Conservation (phyloP, 345 rosid genomes). For the Rhodomyrtus tomentosa region DNA sequence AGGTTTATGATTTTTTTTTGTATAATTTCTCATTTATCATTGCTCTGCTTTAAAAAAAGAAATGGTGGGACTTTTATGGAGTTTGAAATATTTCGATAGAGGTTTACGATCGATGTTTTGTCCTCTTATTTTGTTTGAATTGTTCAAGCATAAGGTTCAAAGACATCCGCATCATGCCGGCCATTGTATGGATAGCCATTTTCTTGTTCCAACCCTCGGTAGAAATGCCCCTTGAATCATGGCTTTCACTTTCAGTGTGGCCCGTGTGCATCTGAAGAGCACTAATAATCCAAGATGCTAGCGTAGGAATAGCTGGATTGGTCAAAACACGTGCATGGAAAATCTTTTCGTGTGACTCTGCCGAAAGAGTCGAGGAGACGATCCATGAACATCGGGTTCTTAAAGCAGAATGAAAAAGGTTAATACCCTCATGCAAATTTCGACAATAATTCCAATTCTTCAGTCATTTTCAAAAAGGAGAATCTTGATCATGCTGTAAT, state of each 20-base stretch:
- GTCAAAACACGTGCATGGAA: background rate
- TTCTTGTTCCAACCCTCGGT: background rate
- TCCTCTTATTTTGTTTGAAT: background rate
- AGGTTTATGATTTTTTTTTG: too few species aligned
- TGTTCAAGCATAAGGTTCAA: background rate
- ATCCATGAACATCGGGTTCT: background rate
- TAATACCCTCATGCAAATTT: too few species aligned
- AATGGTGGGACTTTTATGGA: background rate
- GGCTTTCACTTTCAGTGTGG: background rate
- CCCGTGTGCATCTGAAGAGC: background rate
- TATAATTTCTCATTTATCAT: too few species aligned
- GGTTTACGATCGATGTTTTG: background rate
- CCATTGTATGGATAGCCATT: background rate
- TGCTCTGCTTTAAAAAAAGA: background rate
- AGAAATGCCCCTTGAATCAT: background rate
- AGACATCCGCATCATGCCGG: background rate
- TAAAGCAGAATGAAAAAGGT: too few species aligned
- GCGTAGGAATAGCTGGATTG: background rate
- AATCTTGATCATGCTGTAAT: background rate
- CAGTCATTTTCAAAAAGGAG: background rate
- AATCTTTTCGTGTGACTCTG: too few species aligned
- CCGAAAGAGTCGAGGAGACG: background rate
- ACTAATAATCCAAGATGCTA: background rate
- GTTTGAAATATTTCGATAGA: background rate
- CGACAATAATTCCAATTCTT: background rate